Evolutionary conservation across 306 rosid species (phyloP).

Genomic region (Lupinus albus): DNA sequence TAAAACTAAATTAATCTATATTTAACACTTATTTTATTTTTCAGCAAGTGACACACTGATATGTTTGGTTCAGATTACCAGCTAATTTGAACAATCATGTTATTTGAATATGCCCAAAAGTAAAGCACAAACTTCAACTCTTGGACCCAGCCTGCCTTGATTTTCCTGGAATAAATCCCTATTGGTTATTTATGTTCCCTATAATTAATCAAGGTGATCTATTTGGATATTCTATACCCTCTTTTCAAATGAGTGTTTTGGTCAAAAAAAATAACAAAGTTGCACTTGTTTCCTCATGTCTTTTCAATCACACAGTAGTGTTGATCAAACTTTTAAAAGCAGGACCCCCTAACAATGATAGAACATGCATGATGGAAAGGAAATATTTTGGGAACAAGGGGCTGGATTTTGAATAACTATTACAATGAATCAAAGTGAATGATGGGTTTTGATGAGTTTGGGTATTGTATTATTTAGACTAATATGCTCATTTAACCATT

Average conservation of each 20-base stretch:
- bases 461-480: no score
- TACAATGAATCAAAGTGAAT: constrained; percentile 43
- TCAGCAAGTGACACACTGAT: no score
- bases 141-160: constrained; percentile 26
- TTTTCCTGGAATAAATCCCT: constrained; percentile 14
- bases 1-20: no score
- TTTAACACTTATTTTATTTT: no score
- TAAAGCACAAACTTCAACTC: no score
- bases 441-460: no score
- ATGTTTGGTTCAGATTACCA: no score
- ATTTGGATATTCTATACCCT: constrained; percentile 30
- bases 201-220: constrained; percentile 30
- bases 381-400: constrained; percentile 24
- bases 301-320: constrained; percentile 35
- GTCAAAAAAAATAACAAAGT: constrained; percentile 50
- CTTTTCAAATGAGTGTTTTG: constrained; percentile 43
- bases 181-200: constrained; percentile 38
- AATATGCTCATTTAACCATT: no score
- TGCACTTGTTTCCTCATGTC: constrained; percentile 36
- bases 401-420: constrained; percentile 46
- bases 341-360: constrained; percentile 45
- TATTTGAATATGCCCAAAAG: no score
- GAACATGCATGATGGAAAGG: constrained; percentile 37
- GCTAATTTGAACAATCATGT: no score
- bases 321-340: constrained; percentile 38